Evolutionary conservation across 768 basidiomycete species (phyloP), one percentile per base, ranked within the genome.

Genomic region (Fomitopsis serialis): DNA sequence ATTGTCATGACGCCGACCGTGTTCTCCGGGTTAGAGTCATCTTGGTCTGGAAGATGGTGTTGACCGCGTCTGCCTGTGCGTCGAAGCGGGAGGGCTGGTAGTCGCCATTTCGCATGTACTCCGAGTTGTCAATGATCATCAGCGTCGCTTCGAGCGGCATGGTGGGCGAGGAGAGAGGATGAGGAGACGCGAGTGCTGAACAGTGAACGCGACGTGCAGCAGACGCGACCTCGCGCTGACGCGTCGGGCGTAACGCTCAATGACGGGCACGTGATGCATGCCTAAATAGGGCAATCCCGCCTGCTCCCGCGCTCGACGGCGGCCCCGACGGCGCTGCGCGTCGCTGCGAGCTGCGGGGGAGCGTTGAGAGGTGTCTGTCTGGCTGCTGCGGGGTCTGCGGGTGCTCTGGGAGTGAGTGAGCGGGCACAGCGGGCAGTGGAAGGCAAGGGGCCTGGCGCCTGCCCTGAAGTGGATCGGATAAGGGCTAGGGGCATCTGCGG

Each of bases 141-240:
- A 99, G 94, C 22, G 94, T 96, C 37, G 96, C 95, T 83, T 99
- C 95, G 66, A 97, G 81, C 61, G 92, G 91, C 93, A 97, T 97
- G 54, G 67, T 83, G 76, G 60, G 12, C 7, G 48, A 13, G 21
- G 32, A 8, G 29, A 46, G 19, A 23, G 10, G 15, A 9, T 25
- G 13, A 23, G 46, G 11, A 27, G 27, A 45, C 44, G 11, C 27
- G 21, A 21, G 27, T 45, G 22, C 23, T 23, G n/a, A 42, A n/a
- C n/a, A n/a, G n/a, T n/a, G n/a, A n/a, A 25, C 27, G 47, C 50
- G 54, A 52, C 54, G 57, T 50, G 54, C 54, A 29, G 25, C 7
- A 36, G 48, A 49, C 48, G 48, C 48, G 48, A 49, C 48, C 9
- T 24, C 32, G 47, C 51, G 59, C 54, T 57, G 59, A 60, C 56